Evolutionary conservation across 2,329 filamentous ascomycete species (phyloP), one percentile per base, ranked within the genome.

Genomic region (Neofusicoccum laricinum): DNA sequence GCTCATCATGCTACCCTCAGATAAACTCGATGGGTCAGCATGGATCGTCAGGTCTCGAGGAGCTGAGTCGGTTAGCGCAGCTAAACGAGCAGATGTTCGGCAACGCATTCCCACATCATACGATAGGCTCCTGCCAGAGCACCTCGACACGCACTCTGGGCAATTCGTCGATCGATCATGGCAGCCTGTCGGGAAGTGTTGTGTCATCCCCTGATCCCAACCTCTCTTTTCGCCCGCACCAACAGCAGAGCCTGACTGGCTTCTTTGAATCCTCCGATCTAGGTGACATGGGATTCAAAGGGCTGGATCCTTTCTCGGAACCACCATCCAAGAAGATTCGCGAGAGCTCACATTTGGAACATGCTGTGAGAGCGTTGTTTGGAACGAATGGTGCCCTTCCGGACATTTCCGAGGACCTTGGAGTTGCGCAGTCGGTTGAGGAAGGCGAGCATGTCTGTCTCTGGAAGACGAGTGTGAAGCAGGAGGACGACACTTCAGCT

Each of bases 21-120:
- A 38, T 38, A 15, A 38, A 63, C 17, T 15, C 50, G 19, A 63
- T 46, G 8, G 17, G 48, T 43, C 61, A 55, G 40, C 61, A 55
- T 10, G 61, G 61, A 41, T 53, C 38, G 19, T 55, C 61, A 41
- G 49, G 48, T 19, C 48, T 63, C 15, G 61, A 63, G 12, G 48
- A 63, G 61, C 61, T 63, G 7, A 63, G 61, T 32, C 61, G 50
- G 17, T 34, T 53, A 25, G 48, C 48, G 30, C 55, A 59, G 40
- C 17, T 46, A 36, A 59, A 59, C 41, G 55, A 59, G 10, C 55
- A 59, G n/a, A 36, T 59, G 41, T 43, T 46, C 6, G 21, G 21
- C n/a, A 19, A 40, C 41, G 46, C 55, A 34, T 45, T 59, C 41
- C 40, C 41, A 4, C 55, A 59, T 46, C 25, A 46, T 14, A 36